Conservation (phyloP, 2,329 filamentous ascomycete species). For the Fusarium mundagurra region DNA sequence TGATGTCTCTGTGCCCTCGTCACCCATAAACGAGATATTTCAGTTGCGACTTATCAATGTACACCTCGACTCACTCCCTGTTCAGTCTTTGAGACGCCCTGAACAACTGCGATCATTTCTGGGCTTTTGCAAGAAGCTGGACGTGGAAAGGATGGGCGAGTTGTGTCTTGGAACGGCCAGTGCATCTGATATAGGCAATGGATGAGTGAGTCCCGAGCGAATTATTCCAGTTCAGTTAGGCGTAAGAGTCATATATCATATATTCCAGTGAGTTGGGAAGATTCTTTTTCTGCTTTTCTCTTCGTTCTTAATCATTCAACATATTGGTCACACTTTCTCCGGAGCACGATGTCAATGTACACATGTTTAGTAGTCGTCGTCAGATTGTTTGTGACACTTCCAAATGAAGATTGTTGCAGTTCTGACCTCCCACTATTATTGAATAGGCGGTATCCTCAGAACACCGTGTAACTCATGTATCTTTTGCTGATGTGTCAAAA, state of each 20-base stretch:
- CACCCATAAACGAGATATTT: background rate
- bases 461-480: background rate
- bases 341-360: background rate
- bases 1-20: conserved; percentile 42
- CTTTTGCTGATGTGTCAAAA: background rate
- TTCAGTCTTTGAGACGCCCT: conserved; percentile 44
- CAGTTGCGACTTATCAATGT: conserved; percentile 50
- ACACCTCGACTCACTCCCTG: conserved; percentile 50
- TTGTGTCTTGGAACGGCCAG: conserved; percentile 4
- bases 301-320: too few species aligned
- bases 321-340: background rate
- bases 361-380: too few species aligned
- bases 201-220: too few species aligned
- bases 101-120: conserved; percentile 44
- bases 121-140: conserved; percentile 40
- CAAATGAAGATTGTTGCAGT: background rate
- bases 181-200: background rate
- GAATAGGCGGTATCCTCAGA: background rate
- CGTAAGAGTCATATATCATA: background rate
- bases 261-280: background rate
- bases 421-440: background rate
- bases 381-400: background rate
- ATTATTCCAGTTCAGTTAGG: too few species aligned
- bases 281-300: too few species aligned
- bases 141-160: conserved; percentile 27